These are phyloP conservation scores for Pythium vanterpoolii DNA, from an alignment of 352 stramenopile species.

Conservation along the genomic window DNA sequence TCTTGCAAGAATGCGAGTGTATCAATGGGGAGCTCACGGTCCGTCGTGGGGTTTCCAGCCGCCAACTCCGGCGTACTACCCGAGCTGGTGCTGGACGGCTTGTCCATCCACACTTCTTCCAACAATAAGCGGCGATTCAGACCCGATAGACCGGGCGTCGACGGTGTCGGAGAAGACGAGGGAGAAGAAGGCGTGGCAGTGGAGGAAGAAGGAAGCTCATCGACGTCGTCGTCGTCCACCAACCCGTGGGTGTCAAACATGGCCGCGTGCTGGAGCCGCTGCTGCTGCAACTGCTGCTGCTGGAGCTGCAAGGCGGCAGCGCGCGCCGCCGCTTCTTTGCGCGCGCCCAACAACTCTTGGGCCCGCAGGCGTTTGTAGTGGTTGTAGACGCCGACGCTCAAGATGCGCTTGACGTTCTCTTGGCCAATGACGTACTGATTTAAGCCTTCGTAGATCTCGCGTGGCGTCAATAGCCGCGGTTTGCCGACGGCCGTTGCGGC, in stretches of 20 bases:
- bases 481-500: constrained; percentile 14
- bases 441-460: constrained; percentile 92
- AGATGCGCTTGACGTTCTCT: constrained; percentile 94
- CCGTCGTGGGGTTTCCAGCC: no score
- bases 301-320: constrained; percentile 7
- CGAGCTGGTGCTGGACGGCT: background rate
- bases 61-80: background rate
- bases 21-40: constrained; percentile 32
- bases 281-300: constrained; percentile 29
- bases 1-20: constrained; percentile 71
- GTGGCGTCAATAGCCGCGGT: constrained; percentile 81
- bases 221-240: constrained; percentile 15
- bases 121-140: constrained; percentile 57
- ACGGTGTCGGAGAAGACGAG: background rate
- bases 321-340: constrained; percentile 35
- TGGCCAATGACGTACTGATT: constrained; percentile 98
- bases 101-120: constrained; percentile 58
- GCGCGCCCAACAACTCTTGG: constrained; percentile 51
- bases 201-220: constrained; percentile 12
- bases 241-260: constrained; percentile 34
- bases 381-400: constrained; percentile 96
- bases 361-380: constrained; percentile 96
- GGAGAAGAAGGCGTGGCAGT: constrained; percentile 7
- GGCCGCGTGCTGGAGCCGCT: constrained; percentile 9
- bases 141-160: constrained; percentile 10